A percentile compares a stretch with the other conserved stretches of the same genome.
Conservation (phyloP, 176 grass and related monocot genomes). For the Coix lacrymajobi region DNA sequence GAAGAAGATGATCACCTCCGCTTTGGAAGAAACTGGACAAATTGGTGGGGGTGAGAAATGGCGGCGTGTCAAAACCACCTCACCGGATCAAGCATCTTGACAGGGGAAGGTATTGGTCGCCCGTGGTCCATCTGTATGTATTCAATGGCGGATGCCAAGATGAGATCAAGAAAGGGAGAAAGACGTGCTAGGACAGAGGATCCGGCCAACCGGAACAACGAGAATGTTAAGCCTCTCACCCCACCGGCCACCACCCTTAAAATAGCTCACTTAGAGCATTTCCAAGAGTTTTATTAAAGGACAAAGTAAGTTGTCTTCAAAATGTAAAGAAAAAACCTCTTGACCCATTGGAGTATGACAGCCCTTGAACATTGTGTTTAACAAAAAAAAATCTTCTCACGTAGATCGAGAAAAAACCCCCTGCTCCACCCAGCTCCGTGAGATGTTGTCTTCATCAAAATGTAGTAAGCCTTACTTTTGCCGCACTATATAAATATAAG, state of each 20-base stretch:
- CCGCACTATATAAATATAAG: neutral
- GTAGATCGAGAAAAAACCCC: no score
- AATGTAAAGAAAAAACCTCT: no score
- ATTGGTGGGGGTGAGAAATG: neutral
- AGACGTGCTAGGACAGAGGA: neutral
- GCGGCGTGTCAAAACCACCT: neutral
- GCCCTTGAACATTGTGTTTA: no score
- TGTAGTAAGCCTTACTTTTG: neutral
- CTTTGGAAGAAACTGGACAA: neutral
- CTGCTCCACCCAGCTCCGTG: no score
- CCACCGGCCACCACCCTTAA: neutral
- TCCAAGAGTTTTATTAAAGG: no score
- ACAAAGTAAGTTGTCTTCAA: neutral
- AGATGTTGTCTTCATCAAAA: no score
- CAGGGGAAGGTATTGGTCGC: neutral
- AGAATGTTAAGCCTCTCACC: neutral
- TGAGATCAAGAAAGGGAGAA: neutral
- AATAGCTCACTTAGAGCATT: neutral
- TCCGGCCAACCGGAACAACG: neutral
- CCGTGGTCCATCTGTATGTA: neutral
- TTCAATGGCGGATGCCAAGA: neutral
- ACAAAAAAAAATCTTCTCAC: no score
- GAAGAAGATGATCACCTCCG: constrained; percentile 18
- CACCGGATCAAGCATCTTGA: neutral
- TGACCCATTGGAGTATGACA: no score